Conservation (phyloP, 78 protist genomes). For the Chrysochromulina parva region DNA sequence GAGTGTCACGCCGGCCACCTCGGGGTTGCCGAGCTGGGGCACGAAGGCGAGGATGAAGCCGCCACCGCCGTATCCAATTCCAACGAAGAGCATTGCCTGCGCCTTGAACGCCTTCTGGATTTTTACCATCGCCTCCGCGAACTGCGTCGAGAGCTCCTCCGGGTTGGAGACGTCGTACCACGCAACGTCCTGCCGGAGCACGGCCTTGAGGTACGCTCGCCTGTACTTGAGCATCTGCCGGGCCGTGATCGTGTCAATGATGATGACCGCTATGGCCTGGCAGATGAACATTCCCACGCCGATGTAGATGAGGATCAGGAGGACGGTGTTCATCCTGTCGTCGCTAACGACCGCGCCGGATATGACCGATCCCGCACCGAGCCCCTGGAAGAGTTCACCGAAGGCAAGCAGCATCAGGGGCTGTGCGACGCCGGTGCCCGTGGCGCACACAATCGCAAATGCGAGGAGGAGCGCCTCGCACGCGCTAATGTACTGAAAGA, state of each 20-base stretch:
- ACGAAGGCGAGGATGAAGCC: background rate
- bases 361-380: too few relatives aligned
- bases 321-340: too few relatives aligned
- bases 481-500: too few relatives aligned
- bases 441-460: too few relatives aligned
- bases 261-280: background rate
- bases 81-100: background rate
- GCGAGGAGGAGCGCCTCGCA: too few relatives aligned
- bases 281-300: too few relatives aligned
- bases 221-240: background rate
- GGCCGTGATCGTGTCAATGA: background rate
- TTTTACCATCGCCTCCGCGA: slow-evolving; percentile 64
- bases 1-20: background rate
- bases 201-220: slow-evolving; percentile 52
- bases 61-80: background rate
- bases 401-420: too few relatives aligned
- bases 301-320: too few relatives aligned
- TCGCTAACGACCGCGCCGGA: too few relatives aligned
- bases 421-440: too few relatives aligned
- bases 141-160: slow-evolving; percentile 10
- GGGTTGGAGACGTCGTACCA: slow-evolving; percentile 63
- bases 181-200: slow-evolving; percentile 69
- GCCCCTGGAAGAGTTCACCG: too few relatives aligned
- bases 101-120: slow-evolving; percentile 44
- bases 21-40: background rate